Percentiles rank a stretch among this genome's conserved stretches.
phyloP scores from a whole-genome alignment of 2,329 filamentous ascomycete species.

The Colletotrichum limetticola region DNA sequence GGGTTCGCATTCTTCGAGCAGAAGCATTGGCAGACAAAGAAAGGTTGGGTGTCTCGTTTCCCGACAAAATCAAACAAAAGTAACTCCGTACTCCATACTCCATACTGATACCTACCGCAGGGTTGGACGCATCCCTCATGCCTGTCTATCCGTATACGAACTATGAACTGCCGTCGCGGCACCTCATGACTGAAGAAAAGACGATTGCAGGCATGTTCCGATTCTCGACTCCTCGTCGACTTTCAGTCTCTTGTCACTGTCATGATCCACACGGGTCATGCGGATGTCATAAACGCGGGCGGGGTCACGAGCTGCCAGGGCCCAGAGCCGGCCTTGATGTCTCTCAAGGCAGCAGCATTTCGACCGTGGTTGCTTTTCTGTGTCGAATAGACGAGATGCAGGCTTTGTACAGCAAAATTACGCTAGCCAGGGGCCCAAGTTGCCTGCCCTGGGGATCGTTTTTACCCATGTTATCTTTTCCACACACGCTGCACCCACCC shows the following conservation, averaged over 20 bases:
- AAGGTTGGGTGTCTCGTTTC: not conserved
- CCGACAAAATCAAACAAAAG: not conserved
- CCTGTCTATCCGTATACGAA: not conserved
- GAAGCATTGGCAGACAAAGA: too few relatives aligned
- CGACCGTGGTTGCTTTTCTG: slow-evolving; percentile 21
- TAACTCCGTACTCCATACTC: too few relatives aligned
- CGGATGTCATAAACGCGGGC: not conserved
- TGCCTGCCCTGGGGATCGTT: not conserved
- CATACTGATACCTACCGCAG: not conserved
- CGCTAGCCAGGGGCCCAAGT: slow-evolving; percentile 1
- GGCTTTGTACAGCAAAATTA: not conserved
- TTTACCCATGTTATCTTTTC: not conserved
- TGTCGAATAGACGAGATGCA: slow-evolving; percentile 21
- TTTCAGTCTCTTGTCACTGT: not conserved
- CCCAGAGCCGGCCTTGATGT: not conserved
- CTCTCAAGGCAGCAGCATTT: slow-evolving; percentile 17
- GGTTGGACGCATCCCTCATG: not conserved
- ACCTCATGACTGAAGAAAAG: not conserved
- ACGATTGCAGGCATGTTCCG: slow-evolving; percentile 5
- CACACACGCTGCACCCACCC: not conserved
- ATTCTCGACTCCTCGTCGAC: not conserved
- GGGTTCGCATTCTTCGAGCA: not conserved
- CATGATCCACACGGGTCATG: slow-evolving; percentile 17
- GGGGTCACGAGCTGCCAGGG: not conserved
- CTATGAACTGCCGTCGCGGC: not conserved